Percentiles rank a stretch among this genome's conserved stretches.
Evolutionary conservation across 2,329 filamentous ascomycete genomes (phyloP).

Genomic region (Claviceps sorghi): DNA sequence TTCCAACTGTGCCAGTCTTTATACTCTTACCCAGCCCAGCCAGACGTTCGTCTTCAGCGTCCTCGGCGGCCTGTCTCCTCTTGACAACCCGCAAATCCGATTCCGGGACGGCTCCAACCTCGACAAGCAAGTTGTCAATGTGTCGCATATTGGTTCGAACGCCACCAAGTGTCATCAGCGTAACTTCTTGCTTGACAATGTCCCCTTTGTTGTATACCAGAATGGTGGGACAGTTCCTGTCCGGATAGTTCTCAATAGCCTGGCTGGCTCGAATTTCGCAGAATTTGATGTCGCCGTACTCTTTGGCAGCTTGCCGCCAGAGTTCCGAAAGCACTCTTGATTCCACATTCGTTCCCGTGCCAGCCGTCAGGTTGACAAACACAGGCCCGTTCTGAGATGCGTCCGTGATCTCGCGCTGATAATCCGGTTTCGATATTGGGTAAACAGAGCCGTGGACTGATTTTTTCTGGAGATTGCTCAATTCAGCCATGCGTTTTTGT

Average conservation of each 20-base stretch:
- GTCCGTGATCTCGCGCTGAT: conserved; percentile 80
- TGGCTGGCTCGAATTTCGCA: conserved; percentile 86
- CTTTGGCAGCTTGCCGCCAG: conserved; percentile 69
- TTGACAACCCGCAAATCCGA: conserved; percentile 65
- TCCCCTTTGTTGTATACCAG: conserved; percentile 85
- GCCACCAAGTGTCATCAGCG: conserved; percentile 64
- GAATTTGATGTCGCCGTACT: conserved; percentile 93
- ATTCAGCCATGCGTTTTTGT: conserved; percentile 72
- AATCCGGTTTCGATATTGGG: conserved; percentile 87
- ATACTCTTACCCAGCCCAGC: conserved; percentile 28
- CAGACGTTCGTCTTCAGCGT: conserved; percentile 43
- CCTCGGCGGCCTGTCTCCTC: conserved; percentile 43
- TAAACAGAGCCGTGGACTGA: conserved; percentile 82
- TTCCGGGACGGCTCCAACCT: conserved; percentile 63
- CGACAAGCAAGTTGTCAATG: conserved; percentile 67
- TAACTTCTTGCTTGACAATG: conserved; percentile 86
- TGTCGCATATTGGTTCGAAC: conserved; percentile 55
- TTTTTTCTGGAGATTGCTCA: conserved; percentile 59
- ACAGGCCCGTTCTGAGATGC: conserved; percentile 57
- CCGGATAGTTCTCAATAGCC: conserved; percentile 94
- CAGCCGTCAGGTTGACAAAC: conserved; percentile 70
- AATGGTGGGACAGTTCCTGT: conserved; percentile 87
- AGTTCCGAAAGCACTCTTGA: conserved; percentile 70
- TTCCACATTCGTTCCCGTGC: conserved; percentile 67
- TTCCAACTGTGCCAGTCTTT: conserved; percentile 34